These are phyloP conservation scores for Sophora flavescens DNA, from an alignment of 306 rosid species.

Conservation along the genomic window DNA sequence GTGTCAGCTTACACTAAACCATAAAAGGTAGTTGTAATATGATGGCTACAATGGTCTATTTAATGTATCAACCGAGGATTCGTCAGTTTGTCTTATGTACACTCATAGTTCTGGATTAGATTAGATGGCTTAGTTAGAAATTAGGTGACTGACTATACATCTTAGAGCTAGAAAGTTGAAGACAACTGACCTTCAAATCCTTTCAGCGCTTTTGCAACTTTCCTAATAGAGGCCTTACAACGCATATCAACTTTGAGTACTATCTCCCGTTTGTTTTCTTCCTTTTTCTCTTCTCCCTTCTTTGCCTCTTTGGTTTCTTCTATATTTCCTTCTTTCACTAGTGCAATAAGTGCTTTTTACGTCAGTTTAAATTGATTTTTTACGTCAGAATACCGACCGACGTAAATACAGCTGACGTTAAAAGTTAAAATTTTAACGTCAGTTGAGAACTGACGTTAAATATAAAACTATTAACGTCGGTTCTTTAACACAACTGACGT, in stretches of 20 bases:
- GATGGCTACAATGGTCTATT: background rate
- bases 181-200: slow-evolving; percentile 81
- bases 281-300: slow-evolving; percentile 47
- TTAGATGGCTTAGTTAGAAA: slow-evolving; percentile 8
- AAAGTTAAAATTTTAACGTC: too few relatives aligned
- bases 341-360: too few relatives aligned
- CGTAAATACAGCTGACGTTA: too few relatives aligned
- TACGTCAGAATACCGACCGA: too few relatives aligned
- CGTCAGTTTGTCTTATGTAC: background rate
- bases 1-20: background rate
- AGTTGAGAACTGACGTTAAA: too few relatives aligned
- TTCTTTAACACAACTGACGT: too few relatives aligned
- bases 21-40: background rate
- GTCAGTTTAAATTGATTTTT: too few relatives aligned
- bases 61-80: background rate
- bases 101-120: background rate
- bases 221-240: slow-evolving; percentile 94
- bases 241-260: slow-evolving; percentile 96
- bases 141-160: background rate
- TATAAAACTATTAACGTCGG: too few relatives aligned
- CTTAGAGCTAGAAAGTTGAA: background rate
- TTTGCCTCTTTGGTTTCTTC: slow-evolving; percentile 54
- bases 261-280: slow-evolving; percentile 66
- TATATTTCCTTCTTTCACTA: slow-evolving; percentile 34
- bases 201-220: slow-evolving; percentile 85